Evolutionary conservation across 2,329 filamentous ascomycete species (phyloP), one percentile per base, ranked within the genome.

Genomic region (Apiospora aurea): DNA sequence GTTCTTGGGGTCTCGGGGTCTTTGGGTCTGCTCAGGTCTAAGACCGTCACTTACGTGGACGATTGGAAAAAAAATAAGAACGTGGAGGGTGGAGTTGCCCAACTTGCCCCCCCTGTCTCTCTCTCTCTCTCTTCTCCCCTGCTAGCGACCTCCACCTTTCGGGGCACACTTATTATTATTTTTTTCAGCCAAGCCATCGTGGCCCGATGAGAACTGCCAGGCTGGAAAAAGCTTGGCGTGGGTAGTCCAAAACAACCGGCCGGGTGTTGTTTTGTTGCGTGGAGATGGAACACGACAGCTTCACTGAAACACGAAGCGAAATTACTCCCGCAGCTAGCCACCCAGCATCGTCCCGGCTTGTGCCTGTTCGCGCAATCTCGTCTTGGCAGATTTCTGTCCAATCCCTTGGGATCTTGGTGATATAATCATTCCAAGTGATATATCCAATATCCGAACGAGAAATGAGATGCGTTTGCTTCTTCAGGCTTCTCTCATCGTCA

Each of bases 281-380:
- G 41, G 41, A 34, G n/a, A 68, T 46, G 66, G 41, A 46, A 68
- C 66, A 47, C 44, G 66, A 47, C 66, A 46, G 66, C 66, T 46
- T 47, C 24, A 41, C 41, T 68, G 66, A 68, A 68, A 68, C 66
- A 68, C 29, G 26, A 69, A 69, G 68, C 46, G 47, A 69, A 57
- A 69, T 69, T 69, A 21, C 47, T 69, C 29, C 68, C 68, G 67
- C 67, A 4, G 46, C 18, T 47, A 3, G 34, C 47, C 29, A n/a
- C 10, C 44, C 21, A n/a, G 68, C 34, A 57, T 41, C 34, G 18
- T 41, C 7, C 57, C 21, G 26, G n/a, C 8, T 64, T 61, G 53
- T 38, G n/a, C 26, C 13, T n/a, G 34, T 41, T 14, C 41, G 34
- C 53, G n/a, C 53, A 61, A 61, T 61, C 29, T 38, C 18, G 18